Conservation (phyloP, 345 rosid species). For the thale cress (Arabidopsis thaliana) region TAIR10.1 NC_003071.7:10012001-10012500, state of each 20-base stretch:
- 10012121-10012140: conserved; percentile 34
- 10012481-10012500: conserved; percentile 57
- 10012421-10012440: conserved; percentile 53
- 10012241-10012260: background rate
- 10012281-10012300: conserved; percentile 39
- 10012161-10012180: conserved; percentile 20
- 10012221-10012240: background rate
- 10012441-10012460: conserved; percentile 58
- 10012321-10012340: conserved; percentile 1
- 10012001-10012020: conserved; percentile 35
- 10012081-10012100: background rate
- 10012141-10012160: conserved; percentile 22
- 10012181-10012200: background rate
- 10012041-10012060: conserved; percentile 37
- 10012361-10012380: conserved; percentile 56
- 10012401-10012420: conserved; percentile 46
- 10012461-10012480: conserved; percentile 59
- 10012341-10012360: conserved; percentile 9
- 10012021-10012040: conserved; percentile 27
- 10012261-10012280: conserved; percentile 17
- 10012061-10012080: conserved; percentile 39
- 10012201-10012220: background rate
- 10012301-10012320: conserved; percentile 42
- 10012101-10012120: conserved; percentile 4
- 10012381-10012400: conserved; percentile 47